A percentile compares a stretch with the other conserved stretches of the same genome.
Conservation (phyloP, 257 asterid species). For the Solanum chiquidenum region DNA sequence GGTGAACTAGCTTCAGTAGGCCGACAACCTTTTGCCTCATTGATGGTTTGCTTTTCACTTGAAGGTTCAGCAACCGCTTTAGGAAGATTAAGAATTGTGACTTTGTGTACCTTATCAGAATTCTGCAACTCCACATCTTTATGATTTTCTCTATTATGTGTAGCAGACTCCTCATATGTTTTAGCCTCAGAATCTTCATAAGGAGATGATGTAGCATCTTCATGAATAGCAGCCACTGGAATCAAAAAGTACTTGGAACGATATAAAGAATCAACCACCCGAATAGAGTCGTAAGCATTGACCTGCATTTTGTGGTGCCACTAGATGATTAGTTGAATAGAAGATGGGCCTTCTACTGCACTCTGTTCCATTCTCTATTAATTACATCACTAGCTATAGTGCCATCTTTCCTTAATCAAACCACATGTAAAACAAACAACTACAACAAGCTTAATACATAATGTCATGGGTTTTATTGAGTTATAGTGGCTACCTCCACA, state of each 20-base stretch:
- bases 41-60: conserved; percentile 14
- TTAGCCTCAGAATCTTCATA: conserved; percentile 19
- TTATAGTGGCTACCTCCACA: background rate
- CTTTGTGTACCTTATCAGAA: conserved; percentile 44
- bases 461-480: background rate
- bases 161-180: conserved; percentile 10
- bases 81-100: conserved; percentile 72
- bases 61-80: conserved; percentile 31
- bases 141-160: conserved; percentile 9
- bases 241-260: conserved; percentile 79
- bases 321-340: background rate
- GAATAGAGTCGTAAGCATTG: conserved; percentile 60
- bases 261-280: conserved; percentile 64
- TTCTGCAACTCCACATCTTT: conserved; percentile 10
- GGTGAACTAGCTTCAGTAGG: conserved; percentile 24
- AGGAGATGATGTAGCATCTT: conserved; percentile 14
- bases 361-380: background rate
- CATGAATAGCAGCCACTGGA: conserved; percentile 17
- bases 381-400: background rate
- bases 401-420: background rate
- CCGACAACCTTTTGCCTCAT: conserved; percentile 12
- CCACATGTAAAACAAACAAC: background rate
- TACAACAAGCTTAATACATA: background rate
- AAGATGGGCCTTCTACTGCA: background rate
- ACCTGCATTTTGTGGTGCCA: conserved; percentile 37